These are phyloP conservation scores for Anthracocystis setariae DNA, from an alignment of 1,284 basidiomycete species.

Conservation along the genomic window DNA sequence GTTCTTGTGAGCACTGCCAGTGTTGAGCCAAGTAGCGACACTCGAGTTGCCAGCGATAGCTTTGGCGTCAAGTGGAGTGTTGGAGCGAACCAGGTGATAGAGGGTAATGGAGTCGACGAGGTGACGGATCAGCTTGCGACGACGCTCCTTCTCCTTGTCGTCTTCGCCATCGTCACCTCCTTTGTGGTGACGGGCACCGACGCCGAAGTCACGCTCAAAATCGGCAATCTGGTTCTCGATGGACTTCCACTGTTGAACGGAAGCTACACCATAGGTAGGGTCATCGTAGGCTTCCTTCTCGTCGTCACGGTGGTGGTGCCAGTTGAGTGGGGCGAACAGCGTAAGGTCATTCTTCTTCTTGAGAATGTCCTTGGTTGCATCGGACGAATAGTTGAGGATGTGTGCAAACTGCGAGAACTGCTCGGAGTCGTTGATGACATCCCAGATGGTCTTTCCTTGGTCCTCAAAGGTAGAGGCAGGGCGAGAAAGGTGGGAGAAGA, in stretches of 20 bases:
- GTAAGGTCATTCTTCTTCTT: constrained; percentile 47
- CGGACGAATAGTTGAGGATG: constrained; percentile 56
- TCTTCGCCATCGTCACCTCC: constrained; percentile 59
- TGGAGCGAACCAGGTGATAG: constrained; percentile 75
- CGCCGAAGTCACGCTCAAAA: constrained; percentile 24
- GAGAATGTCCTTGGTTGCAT: constrained; percentile 53
- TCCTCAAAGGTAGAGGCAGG: constrained; percentile 7
- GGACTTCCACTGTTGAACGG: constrained; percentile 34
- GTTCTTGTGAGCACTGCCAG: constrained; percentile 28
- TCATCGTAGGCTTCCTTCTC: constrained; percentile 20
- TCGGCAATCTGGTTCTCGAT: constrained; percentile 42
- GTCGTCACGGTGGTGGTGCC: constrained; percentile 45
- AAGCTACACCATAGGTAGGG: constrained; percentile 27
- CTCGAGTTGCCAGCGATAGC: constrained; percentile 74
- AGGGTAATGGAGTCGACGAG: constrained; percentile 74
- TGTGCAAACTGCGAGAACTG: constrained; percentile 55
- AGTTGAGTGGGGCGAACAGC: constrained; percentile 58
- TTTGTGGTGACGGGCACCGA: constrained; percentile 7
- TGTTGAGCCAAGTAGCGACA: constrained; percentile 72
- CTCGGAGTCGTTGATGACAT: constrained; percentile 45
- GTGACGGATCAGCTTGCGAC: constrained; percentile 70
- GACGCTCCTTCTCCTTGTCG: constrained; percentile 72
- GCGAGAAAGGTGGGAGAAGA: constrained; percentile 13
- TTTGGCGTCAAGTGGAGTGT: constrained; percentile 65
- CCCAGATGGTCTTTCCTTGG: constrained; percentile 49